These are phyloP conservation scores for Teunomyces stri DNA, from an alignment of 805 yeast genomes.

Conservation along the genomic window DNA sequence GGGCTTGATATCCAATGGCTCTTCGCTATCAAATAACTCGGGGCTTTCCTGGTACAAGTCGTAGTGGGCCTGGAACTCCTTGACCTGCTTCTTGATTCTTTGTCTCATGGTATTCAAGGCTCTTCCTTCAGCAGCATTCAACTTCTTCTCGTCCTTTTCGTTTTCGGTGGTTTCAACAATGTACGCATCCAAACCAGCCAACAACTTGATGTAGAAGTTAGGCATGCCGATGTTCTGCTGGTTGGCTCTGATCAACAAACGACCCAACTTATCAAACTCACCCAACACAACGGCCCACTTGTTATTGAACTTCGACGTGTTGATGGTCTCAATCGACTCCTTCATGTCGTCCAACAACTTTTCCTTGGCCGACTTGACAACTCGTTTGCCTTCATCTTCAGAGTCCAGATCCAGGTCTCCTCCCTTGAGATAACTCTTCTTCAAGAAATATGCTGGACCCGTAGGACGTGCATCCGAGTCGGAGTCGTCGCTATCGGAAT, in stretches of 20 bases:
- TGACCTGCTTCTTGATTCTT: constrained; percentile 76
- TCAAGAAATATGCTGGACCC: constrained; percentile 57
- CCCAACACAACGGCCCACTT: constrained; percentile 76
- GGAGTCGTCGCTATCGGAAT: constrained; percentile 20
- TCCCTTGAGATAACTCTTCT: constrained; percentile 47
- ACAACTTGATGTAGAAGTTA: constrained; percentile 59
- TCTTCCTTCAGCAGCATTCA: constrained; percentile 79
- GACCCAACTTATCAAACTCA: constrained; percentile 77
- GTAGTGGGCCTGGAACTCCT: constrained; percentile 63
- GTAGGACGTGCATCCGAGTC: constrained; percentile 38
- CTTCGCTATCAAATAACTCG: constrained; percentile 64
- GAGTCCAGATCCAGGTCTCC: constrained; percentile 43
- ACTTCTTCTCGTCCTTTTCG: constrained; percentile 61
- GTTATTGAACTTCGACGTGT: constrained; percentile 61
- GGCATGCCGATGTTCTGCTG: constrained; percentile 82
- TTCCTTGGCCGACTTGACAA: constrained; percentile 91
- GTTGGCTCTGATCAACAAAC: constrained; percentile 61
- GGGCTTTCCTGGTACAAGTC: constrained; percentile 66
- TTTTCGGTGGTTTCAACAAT: constrained; percentile 49
- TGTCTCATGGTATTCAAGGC: constrained; percentile 87
- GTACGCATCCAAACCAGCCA: constrained; percentile 71
- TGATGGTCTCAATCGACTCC: constrained; percentile 61
- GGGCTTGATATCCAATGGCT: constrained; percentile 29
- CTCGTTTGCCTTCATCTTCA: constrained; percentile 74
- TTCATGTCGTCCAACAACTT: constrained; percentile 87